These are phyloP conservation scores for Saccharum spontaneum DNA, from an alignment of 176 grass and related monocot species.

Conservation along the genomic window DNA sequence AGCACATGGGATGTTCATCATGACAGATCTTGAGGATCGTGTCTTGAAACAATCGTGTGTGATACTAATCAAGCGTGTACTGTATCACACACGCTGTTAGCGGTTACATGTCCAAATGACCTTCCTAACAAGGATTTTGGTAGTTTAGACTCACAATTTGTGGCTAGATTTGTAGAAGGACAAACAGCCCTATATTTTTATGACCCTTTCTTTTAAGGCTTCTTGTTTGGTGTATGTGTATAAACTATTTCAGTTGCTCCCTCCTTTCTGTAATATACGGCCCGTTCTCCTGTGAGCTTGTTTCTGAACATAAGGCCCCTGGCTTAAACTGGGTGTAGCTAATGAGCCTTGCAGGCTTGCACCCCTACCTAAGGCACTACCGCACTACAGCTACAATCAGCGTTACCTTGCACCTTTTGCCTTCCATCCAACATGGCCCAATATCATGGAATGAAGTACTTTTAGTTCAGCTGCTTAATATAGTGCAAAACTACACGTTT, in stretches of 20 bases:
- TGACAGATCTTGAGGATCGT: not conserved
- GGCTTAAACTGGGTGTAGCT: not conserved
- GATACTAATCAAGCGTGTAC: not conserved
- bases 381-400: not conserved
- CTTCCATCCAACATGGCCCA: not conserved
- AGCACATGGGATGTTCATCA: not conserved
- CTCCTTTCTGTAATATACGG: not conserved
- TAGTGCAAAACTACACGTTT: not conserved
- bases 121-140: not conserved
- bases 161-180: not conserved
- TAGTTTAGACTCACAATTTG: not conserved
- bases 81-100: not conserved
- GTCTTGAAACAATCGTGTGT: not conserved
- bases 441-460: not conserved
- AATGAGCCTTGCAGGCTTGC: not conserved
- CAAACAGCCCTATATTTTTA: not conserved
- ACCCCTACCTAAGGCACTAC: not conserved
- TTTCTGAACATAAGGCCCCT: not conserved
- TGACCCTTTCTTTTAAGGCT: not conserved
- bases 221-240: not conserved
- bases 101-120: not conserved
- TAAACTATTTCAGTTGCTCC: conserved; percentile 2
- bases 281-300: not conserved
- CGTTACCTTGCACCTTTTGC: not conserved
- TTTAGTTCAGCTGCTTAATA: not conserved